These are phyloP conservation scores for Diversispora eburnea DNA, from an alignment of 192 early-diverging fungal species.

Conservation along the genomic window DNA sequence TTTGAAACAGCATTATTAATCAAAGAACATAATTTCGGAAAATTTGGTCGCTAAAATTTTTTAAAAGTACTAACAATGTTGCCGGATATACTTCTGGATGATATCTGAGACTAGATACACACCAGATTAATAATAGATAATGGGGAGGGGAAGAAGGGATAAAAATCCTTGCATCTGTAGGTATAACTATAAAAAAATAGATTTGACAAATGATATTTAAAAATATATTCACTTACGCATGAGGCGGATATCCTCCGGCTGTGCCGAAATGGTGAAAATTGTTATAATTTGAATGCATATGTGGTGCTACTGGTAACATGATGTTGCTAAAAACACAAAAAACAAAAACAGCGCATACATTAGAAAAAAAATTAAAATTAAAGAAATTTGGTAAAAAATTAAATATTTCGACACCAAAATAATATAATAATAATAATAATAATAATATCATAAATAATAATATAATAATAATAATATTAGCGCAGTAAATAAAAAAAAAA, in stretches of 20 bases:
- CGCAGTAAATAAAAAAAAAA: no score
- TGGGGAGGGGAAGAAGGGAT: not conserved
- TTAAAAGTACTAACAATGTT: constrained; percentile 15
- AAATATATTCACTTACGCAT: constrained; percentile 12
- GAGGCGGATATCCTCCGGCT: not conserved
- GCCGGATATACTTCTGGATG: constrained; percentile 7
- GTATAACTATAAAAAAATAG: not conserved
- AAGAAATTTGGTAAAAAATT: not conserved
- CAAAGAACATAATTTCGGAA: not conserved
- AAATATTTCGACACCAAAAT: not conserved
- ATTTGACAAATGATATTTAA: not conserved
- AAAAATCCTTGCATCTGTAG: not conserved
- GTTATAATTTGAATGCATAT: constrained; percentile 21
- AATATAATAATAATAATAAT: no score
- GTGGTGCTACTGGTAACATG: constrained; percentile 15
- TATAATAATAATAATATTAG: no score
- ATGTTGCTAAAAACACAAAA: not conserved
- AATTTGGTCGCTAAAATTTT: not conserved
- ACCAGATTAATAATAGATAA: not conserved
- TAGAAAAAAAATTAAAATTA: not conserved
- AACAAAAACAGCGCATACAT: not conserved
- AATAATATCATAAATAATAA: no score
- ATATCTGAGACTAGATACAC: constrained; percentile 18
- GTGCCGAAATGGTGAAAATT: constrained; percentile 12
- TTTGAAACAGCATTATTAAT: not conserved